A percentile compares a stretch with the other conserved stretches of the same genome.
Conservation (phyloP, 345 rosid genomes). For the Aquilaria yunnanensis region DNA sequence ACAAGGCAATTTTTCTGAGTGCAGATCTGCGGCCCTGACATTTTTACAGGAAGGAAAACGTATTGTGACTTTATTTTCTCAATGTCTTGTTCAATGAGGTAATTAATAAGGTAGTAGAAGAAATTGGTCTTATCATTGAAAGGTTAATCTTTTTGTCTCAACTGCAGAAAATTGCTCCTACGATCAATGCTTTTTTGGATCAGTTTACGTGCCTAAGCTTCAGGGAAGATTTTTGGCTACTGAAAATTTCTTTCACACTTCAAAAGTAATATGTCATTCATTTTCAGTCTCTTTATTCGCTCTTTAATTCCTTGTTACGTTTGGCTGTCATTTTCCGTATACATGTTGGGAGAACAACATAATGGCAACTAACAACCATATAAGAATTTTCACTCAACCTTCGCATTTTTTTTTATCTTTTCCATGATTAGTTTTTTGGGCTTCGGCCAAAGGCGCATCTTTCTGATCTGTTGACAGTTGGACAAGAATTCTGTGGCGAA, state of each 20-base stretch:
- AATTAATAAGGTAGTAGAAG: too few species aligned
- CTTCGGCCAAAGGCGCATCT: slow-evolving; percentile 48
- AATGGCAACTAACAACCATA: neutral
- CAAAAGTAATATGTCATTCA: slow-evolving; percentile 48
- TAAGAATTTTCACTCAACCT: neutral
- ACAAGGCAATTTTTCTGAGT: slow-evolving; percentile 80
- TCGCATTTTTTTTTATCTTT: slow-evolving; percentile 9
- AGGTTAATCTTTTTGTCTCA: neutral
- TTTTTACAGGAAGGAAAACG: slow-evolving; percentile 81
- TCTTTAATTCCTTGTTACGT: neutral
- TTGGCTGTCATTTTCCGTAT: neutral
- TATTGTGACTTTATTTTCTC: slow-evolving; percentile 4
- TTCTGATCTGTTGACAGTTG: slow-evolving; percentile 54
- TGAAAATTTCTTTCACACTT: slow-evolving; percentile 80
- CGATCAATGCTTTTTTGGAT: slow-evolving; percentile 61
- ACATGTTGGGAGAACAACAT: slow-evolving; percentile 5
- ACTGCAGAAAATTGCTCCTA: slow-evolving; percentile 64
- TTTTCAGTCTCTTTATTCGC: neutral
- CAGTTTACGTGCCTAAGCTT: slow-evolving; percentile 73
- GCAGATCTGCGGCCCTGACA: slow-evolving; percentile 63
- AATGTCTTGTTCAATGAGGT: too few species aligned
- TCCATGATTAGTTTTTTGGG: slow-evolving; percentile 61
- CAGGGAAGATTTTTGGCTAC: slow-evolving; percentile 81
- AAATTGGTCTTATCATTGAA: too few species aligned
- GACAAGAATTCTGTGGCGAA: slow-evolving; percentile 67